These are phyloP conservation scores for Patellaria atrata DNA, from an alignment of 495 filamentous ascomycete species.

Conservation along the genomic window DNA sequence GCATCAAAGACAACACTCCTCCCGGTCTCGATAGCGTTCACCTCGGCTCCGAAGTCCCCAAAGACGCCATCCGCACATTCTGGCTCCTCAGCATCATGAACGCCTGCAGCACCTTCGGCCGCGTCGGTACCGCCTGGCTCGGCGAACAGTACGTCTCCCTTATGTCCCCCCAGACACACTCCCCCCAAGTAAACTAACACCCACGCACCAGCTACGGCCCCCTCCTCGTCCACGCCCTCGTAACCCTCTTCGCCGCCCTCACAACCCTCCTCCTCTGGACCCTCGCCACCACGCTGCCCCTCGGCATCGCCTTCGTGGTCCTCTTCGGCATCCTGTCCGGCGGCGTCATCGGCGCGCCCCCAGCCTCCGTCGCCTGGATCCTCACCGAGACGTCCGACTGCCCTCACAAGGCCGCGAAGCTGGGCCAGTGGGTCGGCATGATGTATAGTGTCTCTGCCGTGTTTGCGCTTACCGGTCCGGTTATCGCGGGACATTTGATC, in stretches of 20 bases:
- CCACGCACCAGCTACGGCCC: conserved; percentile 20
- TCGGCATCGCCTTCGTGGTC: conserved; percentile 28
- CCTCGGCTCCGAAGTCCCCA: conserved; percentile 2
- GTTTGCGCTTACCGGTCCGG: conserved; percentile 27
- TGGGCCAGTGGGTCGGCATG: conserved; percentile 35
- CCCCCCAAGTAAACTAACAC: neutral
- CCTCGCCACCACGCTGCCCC: conserved; percentile 11
- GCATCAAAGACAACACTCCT: conserved; percentile 15
- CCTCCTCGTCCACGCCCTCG: conserved; percentile 26
- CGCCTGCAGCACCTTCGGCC: conserved; percentile 26
- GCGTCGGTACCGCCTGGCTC: conserved; percentile 21
- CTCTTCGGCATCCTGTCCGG: conserved; percentile 29
- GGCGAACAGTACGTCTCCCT: conserved; percentile 15
- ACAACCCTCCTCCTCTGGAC: conserved; percentile 28
- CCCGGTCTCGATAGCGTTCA: conserved; percentile 1
- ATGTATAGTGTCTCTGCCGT: conserved; percentile 28
- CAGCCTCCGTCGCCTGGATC: conserved; percentile 28
- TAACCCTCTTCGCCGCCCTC: conserved; percentile 22
- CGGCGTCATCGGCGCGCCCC: conserved; percentile 29
- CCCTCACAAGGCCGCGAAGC: conserved; percentile 13
- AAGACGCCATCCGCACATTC: conserved; percentile 28
- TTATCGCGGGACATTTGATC: conserved; percentile 28
- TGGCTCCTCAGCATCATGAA: conserved; percentile 33
- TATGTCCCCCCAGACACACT: neutral
- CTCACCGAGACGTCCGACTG: conserved; percentile 17